Base-by-base conservation (phyloP, 805 yeast species). In the Nakazawaea holstii region DNA sequence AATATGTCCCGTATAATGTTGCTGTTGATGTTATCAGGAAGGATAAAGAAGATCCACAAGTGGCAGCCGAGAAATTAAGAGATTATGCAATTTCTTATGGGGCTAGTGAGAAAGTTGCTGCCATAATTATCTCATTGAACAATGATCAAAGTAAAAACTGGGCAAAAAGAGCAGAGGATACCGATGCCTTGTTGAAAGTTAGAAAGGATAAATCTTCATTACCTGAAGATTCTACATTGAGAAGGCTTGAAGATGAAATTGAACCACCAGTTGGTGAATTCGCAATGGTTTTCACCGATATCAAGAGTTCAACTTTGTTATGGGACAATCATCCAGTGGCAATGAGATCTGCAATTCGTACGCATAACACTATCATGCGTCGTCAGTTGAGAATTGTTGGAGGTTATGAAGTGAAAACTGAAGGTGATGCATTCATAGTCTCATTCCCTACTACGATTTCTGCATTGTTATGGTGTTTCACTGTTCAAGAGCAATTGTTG, bases 391-490 rank as follows among this genome's bases (percentile, higher is more conserved):
- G 97, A 55, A 83, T 91, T 41, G 88, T 87, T 60, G 97, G 98
- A 32, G 99, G 99, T 2, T 94, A 94, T 62, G 99, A 94, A 64
- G 99, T 94, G 27, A 94, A 94, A 63, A 94, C 97, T 1, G 99
- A 94, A 79, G 99, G 99, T 60, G 99, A 94, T 73, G 96, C 99
- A 0, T 94, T 94, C 57, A 91, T 94, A 88, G 97, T 94, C 11
- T 88, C 97, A 10, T 94, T 94, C 64, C 96, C 97, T 0, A 84
- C 96, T 0, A 92, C 96, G 0, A 79, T 92, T 0, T 76, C 92
- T 15, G 98, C 98, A 0, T 70, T 94, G 52, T 72, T 89, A 33
- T 94, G 99, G 98, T 89, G 97, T 70, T 82, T 91, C 62, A 84
- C 87, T 41, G 96, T 92, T 6, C 99, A 94, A 63, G 77, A 84